A percentile compares a stretch with the other conserved stretches of the same genome.
Evolutionary conservation across 139 green algal genomes (phyloP).

Genomic region (Coelastrella sp.): DNA sequence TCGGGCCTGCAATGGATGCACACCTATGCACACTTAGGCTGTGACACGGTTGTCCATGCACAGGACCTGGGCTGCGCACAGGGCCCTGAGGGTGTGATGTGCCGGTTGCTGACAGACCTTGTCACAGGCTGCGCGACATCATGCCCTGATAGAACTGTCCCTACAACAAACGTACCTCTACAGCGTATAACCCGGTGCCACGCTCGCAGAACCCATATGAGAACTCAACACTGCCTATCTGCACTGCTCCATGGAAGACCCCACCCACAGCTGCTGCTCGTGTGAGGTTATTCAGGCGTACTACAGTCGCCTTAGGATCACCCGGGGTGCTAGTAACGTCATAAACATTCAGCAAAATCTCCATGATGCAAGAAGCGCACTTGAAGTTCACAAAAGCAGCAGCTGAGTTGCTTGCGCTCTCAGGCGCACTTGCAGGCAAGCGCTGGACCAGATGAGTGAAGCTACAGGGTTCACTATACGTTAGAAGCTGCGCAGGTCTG

Average conservation of each 20-base stretch:
- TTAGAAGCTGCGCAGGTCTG: no score
- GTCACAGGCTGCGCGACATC: no score
- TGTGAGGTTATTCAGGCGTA: conserved; percentile 67
- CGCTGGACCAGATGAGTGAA: no score
- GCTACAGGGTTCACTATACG: no score
- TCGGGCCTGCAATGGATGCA: conserved; percentile 35
- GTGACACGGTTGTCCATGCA: no score
- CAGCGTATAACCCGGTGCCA: conserved; percentile 79
- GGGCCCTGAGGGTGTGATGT: no score
- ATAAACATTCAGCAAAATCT: conserved; percentile 58
- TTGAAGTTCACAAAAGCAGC: not conserved
- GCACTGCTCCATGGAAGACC: conserved; percentile 70
- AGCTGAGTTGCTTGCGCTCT: not conserved
- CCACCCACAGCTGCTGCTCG: conserved; percentile 57
- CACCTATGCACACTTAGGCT: no score
- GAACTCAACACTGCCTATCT: conserved; percentile 71
- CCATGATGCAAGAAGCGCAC: not conserved
- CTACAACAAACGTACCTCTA: not conserved
- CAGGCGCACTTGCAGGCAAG: no score
- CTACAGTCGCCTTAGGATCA: conserved; percentile 39
- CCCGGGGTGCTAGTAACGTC: conserved; percentile 42
- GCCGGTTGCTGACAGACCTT: no score
- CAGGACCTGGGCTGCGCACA: no score
- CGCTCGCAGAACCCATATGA: conserved; percentile 82
- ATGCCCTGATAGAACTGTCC: no score